These are phyloP conservation scores for Rhizophora mangle DNA, from an alignment of 345 rosid genomes.

Conservation along the genomic window DNA sequence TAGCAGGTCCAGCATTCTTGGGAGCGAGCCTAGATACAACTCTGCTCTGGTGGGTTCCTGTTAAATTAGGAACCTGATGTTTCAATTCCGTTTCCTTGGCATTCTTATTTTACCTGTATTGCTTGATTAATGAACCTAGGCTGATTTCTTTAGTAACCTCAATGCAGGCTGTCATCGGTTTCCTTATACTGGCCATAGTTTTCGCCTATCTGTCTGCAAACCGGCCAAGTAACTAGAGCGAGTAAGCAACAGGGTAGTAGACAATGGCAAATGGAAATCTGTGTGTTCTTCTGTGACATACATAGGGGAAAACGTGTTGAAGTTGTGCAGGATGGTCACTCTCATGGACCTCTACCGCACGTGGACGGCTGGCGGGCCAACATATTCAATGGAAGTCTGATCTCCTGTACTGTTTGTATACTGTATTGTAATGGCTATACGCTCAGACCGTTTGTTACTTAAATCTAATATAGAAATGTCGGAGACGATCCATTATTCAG, in stretches of 20 bases:
- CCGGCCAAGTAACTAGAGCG: constrained; percentile 24
- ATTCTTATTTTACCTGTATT: not conserved
- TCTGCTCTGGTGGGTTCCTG: constrained; percentile 30
- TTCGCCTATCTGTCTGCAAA: constrained; percentile 31
- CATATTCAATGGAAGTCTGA: not conserved
- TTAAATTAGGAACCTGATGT: not conserved
- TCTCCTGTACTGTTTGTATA: not conserved
- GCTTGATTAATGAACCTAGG: not conserved
- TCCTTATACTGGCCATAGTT: constrained; percentile 41
- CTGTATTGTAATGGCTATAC: not conserved
- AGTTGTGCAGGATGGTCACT: not conserved
- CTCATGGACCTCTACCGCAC: not conserved
- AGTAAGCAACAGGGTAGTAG: constrained; percentile 10
- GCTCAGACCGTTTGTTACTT: too few relatives aligned
- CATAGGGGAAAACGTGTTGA: not conserved
- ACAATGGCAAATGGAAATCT: not conserved
- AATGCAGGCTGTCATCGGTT: constrained; percentile 39
- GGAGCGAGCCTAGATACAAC: constrained; percentile 22
- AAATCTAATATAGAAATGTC: too few relatives aligned
- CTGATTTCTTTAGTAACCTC: constrained; percentile 16
- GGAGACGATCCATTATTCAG: too few relatives aligned
- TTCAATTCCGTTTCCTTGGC: not conserved
- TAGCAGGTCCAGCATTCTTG: constrained; percentile 55
- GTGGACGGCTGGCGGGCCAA: not conserved
- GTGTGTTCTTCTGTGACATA: not conserved